Evolutionary conservation across 768 basidiomycete genomes (phyloP).

Genomic region (Austroboletus festivus): DNA sequence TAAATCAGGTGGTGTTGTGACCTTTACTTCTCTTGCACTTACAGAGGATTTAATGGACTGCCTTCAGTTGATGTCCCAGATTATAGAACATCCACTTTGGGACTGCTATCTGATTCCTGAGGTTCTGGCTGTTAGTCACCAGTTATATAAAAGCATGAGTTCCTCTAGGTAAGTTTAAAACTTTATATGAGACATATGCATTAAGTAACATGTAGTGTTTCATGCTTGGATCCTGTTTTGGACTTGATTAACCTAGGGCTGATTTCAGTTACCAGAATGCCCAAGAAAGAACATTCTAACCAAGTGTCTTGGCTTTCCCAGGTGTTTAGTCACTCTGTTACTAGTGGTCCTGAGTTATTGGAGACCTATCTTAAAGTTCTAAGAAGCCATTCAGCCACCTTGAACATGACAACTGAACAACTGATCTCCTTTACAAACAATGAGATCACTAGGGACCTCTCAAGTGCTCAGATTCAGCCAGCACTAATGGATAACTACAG

Average conservation of each 20-base stretch:
- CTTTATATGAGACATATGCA: background rate
- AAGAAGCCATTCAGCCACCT: constrained; percentile 25
- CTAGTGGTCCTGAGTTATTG: constrained; percentile 38
- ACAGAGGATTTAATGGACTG: constrained; percentile 49
- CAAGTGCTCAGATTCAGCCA: constrained; percentile 60
- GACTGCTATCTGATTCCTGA: constrained; percentile 62
- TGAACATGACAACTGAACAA: constrained; percentile 33
- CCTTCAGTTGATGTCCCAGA: constrained; percentile 45
- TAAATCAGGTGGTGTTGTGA: constrained; percentile 75
- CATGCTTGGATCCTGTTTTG: constrained; percentile 21
- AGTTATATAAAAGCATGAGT: constrained; percentile 1
- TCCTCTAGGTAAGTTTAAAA: constrained; percentile 10
- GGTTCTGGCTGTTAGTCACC: constrained; percentile 48
- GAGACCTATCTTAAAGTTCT: constrained; percentile 36
- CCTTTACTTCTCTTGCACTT: constrained; percentile 64
- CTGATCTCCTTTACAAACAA: constrained; percentile 40
- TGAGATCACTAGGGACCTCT: constrained; percentile 49
- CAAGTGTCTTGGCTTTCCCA: constrained; percentile 26
- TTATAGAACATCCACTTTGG: constrained; percentile 66
- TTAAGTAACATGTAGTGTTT: constrained; percentile 6
- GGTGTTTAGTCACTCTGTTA: constrained; percentile 13
- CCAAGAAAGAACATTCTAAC: constrained; percentile 33
- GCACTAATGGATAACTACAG: constrained; percentile 57
- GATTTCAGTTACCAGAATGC: constrained; percentile 51
- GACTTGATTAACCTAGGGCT: constrained; percentile 48